These are phyloP conservation scores for Aspergillus texensis DNA, from an alignment of 2,329 filamentous ascomycete species.

Conservation along the genomic window DNA sequence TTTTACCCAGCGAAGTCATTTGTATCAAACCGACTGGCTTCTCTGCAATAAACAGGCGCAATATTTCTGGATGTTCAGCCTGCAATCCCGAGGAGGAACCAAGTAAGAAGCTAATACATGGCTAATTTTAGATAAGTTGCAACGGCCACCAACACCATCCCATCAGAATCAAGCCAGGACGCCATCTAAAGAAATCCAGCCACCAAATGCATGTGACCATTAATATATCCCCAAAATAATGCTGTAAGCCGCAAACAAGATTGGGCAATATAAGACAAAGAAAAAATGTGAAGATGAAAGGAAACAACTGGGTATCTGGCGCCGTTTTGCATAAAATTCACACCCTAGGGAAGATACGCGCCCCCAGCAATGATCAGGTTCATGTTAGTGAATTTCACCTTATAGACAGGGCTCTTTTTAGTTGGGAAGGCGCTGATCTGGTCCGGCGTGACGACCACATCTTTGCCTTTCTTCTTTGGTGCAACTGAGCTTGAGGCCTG, in stretches of 20 bases:
- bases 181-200: background rate
- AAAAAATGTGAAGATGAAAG: background rate
- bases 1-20: background rate
- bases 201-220: conserved; percentile 7
- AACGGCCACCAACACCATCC: conserved; percentile 3
- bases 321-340: conserved; percentile 18
- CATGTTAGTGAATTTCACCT: conserved; percentile 92
- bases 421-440: conserved; percentile 94
- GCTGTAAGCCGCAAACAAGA: background rate
- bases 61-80: background rate
- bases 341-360: conserved; percentile 58
- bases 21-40: background rate
- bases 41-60: background rate
- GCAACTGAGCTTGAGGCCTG: conserved; percentile 50
- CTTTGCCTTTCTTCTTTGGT: conserved; percentile 77
- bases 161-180: background rate
- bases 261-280: background rate
- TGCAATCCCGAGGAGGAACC: background rate
- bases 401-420: conserved; percentile 93
- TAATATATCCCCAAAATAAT: conserved; percentile 1
- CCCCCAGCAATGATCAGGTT: conserved; percentile 89
- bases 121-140: background rate
- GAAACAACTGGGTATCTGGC: conserved; percentile 23
- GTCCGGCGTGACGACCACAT: conserved; percentile 85
- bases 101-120: conserved; percentile 1